Conservation (phyloP, 2,329 filamentous ascomycete genomes). For the Fusarium penzigii region DNA sequence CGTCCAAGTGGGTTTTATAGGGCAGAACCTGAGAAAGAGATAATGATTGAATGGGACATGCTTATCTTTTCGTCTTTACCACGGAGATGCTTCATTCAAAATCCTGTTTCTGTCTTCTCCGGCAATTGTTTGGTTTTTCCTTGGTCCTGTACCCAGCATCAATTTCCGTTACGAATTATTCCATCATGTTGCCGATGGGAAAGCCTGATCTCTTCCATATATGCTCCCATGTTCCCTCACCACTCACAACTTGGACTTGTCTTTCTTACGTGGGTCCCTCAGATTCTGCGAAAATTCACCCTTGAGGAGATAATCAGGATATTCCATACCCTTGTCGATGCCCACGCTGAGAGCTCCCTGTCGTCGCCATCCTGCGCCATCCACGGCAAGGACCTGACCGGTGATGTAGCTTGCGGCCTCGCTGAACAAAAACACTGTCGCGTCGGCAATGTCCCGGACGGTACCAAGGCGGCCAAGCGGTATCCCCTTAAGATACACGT, state of each 20-base stretch:
- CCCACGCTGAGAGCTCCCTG: slow-evolving; percentile 50
- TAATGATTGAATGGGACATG: too few relatives aligned
- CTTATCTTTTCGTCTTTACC: too few relatives aligned
- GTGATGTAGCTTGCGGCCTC: slow-evolving; percentile 86
- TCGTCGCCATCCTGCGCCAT: slow-evolving; percentile 60
- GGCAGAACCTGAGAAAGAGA: too few relatives aligned
- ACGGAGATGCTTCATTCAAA: too few relatives aligned
- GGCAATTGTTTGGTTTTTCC: too few relatives aligned
- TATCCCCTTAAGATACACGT: slow-evolving; percentile 47
- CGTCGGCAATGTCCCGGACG: slow-evolving; percentile 87
- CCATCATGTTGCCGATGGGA: too few relatives aligned
- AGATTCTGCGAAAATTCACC: slow-evolving; percentile 37
- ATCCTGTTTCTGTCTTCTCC: too few relatives aligned
- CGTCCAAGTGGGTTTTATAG: too few relatives aligned
- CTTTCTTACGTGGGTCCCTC: slow-evolving; percentile 36
- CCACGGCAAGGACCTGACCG: slow-evolving; percentile 76
- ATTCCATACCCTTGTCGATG: slow-evolving; percentile 48
- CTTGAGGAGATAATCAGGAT: slow-evolving; percentile 50
- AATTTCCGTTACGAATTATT: too few relatives aligned
- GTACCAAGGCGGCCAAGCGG: slow-evolving; percentile 77
- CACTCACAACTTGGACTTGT: slow-evolving; percentile 42
- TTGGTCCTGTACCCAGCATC: too few relatives aligned
- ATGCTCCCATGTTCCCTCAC: not conserved
- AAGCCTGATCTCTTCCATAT: not conserved
- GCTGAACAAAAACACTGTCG: slow-evolving; percentile 85